phyloP scores from a whole-genome alignment of 2,329 filamentous ascomycete genomes.

The Torrubiella hemipterigena region DNA sequence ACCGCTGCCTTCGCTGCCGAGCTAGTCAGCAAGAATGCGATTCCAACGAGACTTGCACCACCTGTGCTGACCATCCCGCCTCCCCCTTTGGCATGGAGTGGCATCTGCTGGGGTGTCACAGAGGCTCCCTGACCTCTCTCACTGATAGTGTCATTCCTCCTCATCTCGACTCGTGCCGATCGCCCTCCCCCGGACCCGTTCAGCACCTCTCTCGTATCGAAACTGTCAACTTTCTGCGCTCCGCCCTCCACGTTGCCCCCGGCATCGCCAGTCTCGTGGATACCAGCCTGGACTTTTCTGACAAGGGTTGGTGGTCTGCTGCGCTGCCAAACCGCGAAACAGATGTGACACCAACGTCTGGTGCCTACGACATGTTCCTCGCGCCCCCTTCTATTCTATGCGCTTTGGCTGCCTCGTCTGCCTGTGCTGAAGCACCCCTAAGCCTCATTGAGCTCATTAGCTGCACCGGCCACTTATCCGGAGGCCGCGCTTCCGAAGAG shows the following conservation, averaged over 20 bases:
- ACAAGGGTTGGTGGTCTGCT: not conserved
- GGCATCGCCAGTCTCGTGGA: not conserved
- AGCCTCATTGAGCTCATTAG: conserved; percentile 41
- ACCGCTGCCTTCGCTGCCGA: conserved; percentile 40
- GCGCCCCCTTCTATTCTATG: conserved; percentile 33
- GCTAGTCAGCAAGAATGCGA: conserved; percentile 3
- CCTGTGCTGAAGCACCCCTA: conserved; percentile 33
- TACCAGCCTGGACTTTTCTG: not conserved
- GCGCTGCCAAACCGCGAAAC: conserved; percentile 3
- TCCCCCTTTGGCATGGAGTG: not conserved
- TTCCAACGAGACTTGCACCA: not conserved
- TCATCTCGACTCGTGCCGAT: not conserved
- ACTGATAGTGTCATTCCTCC: not conserved
- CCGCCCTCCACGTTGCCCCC: not conserved
- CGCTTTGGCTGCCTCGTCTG: conserved; percentile 39
- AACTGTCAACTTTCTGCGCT: not conserved
- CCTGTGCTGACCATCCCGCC: not conserved
- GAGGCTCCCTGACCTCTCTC: not conserved
- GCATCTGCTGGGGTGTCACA: not conserved
- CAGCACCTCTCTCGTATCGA: not conserved
- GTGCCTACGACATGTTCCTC: conserved; percentile 2
- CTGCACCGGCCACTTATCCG: conserved; percentile 35
- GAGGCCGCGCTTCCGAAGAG: conserved; percentile 34
- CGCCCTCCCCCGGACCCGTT: not conserved
- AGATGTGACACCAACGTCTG: conserved; percentile 2